These are phyloP conservation scores for Claviceps quebecensis DNA, from an alignment of 2,329 filamentous ascomycete genomes.

Conservation along the genomic window DNA sequence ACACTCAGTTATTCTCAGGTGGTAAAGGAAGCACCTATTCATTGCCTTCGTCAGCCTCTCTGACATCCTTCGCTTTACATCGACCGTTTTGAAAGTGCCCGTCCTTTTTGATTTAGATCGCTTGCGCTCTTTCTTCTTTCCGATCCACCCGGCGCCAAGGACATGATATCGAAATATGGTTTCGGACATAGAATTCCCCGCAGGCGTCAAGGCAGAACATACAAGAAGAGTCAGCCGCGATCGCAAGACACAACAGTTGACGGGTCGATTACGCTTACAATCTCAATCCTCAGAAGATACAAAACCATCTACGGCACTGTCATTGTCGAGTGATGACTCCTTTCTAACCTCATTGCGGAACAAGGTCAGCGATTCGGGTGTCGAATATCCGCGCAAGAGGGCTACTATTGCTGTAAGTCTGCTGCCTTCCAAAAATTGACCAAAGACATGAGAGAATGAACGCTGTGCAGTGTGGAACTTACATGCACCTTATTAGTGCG, in stretches of 20 bases:
- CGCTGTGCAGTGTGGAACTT: neutral
- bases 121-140: too few species aligned
- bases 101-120: too few species aligned
- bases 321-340: slow-evolving; percentile 35
- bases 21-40: too few species aligned
- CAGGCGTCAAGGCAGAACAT: slow-evolving; percentile 28
- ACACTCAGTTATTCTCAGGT: too few species aligned
- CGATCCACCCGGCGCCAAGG: too few species aligned
- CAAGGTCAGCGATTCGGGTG: slow-evolving; percentile 44
- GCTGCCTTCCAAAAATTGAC: neutral
- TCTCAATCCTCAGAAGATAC: slow-evolving; percentile 42
- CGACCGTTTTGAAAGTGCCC: too few species aligned
- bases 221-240: slow-evolving; percentile 35
- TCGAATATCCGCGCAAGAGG: slow-evolving; percentile 50
- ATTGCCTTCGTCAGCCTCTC: too few species aligned
- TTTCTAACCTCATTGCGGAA: slow-evolving; percentile 44
- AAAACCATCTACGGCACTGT: slow-evolving; percentile 28
- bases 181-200: slow-evolving; percentile 35
- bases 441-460: neutral
- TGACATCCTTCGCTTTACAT: too few species aligned
- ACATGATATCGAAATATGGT: too few species aligned
- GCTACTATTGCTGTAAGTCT: slow-evolving; percentile 46
- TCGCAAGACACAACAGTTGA: slow-evolving; percentile 37
- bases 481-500: slow-evolving; percentile 39
- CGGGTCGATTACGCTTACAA: slow-evolving; percentile 36